Evolutionary conservation across 768 basidiomycete genomes (phyloP), one percentile per base, ranked within the genome.

Genomic region (Boletus eberwhitei): DNA sequence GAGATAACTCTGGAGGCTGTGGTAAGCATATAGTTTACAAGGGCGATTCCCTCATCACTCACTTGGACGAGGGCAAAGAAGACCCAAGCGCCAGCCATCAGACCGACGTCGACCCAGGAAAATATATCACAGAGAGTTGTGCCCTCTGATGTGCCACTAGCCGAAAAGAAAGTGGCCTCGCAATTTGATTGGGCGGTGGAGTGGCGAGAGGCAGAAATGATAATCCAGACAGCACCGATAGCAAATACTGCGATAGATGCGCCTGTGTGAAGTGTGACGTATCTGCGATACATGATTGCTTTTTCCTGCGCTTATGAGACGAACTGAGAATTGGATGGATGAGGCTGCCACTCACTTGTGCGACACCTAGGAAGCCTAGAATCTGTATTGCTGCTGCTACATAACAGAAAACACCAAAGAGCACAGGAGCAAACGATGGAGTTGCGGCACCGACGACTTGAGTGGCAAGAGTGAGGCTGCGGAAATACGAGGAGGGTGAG

Each of bases 81-180:
- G 11, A 89, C 71, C 90, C 94, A 98, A 7, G 97, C 75, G 8
- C 83, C 91, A 19, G 79, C 88, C 93, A 98, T 95, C 52, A 98
- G 74, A 36, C 95, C 95, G 14, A 97, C 76, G 63, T 90, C 89
- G 11, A 92, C 89, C 91, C 93, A 97, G 5, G 93, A 79, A 66
- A 98, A 96, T 51, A 97, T 87, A 44, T 86, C 77, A 73, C 97
- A 99, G 22, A 98, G 78, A 6, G 81, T 84, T 35, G 85, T 70
- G 7, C 85, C 89, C 67, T 92, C 81, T 36, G 69, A 63, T 14
- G 71, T 62, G 32, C 64, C 47, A 31, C 72, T 64, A 8, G 63
- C 48, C 17, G 75, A 64, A 67, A 85, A 89, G 73, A 83, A 89
- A 40, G 78, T 71, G 4, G 59, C 48, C 54, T 85, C 73, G 67